Conservation (phyloP, 441 rosid genomes). For the Populus trichocarpa region DNA sequence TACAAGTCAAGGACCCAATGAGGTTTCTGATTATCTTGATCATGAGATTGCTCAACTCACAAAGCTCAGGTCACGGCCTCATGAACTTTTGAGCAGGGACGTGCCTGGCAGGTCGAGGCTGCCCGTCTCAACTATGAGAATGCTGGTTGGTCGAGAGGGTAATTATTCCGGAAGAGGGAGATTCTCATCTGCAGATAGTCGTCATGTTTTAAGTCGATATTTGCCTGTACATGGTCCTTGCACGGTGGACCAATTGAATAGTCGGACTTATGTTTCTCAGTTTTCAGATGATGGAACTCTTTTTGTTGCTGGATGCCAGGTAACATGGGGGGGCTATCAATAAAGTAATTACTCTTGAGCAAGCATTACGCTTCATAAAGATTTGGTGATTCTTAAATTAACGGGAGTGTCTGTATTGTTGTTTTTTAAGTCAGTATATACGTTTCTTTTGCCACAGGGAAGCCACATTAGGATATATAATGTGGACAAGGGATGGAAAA, state of each 20-base stretch:
- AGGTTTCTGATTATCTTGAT: constrained; percentile 32
- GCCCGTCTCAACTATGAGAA: constrained; percentile 59
- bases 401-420: not conserved
- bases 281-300: constrained; percentile 78
- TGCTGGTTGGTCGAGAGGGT: constrained; percentile 75
- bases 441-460: constrained; percentile 39
- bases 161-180: constrained; percentile 65
- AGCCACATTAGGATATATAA: constrained; percentile 71
- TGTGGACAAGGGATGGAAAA: constrained; percentile 71
- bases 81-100: constrained; percentile 33
- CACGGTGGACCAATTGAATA: constrained; percentile 41
- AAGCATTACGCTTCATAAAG: not conserved
- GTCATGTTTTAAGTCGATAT: constrained; percentile 62
- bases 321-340: constrained; percentile 7
- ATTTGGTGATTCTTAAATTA: not conserved
- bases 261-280: constrained; percentile 71
- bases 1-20: constrained; percentile 13
- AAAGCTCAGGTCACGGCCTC: constrained; percentile 51
- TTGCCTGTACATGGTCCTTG: constrained; percentile 65
- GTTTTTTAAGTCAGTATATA: not conserved
- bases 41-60: constrained; percentile 60
- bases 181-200: constrained; percentile 65
- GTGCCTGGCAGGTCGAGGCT: constrained; percentile 36
- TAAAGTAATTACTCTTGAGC: not conserved
- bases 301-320: constrained; percentile 70